Base-by-base conservation (phyloP, 805 yeast genomes). In the Metschnikowia arizonensis region DNA sequence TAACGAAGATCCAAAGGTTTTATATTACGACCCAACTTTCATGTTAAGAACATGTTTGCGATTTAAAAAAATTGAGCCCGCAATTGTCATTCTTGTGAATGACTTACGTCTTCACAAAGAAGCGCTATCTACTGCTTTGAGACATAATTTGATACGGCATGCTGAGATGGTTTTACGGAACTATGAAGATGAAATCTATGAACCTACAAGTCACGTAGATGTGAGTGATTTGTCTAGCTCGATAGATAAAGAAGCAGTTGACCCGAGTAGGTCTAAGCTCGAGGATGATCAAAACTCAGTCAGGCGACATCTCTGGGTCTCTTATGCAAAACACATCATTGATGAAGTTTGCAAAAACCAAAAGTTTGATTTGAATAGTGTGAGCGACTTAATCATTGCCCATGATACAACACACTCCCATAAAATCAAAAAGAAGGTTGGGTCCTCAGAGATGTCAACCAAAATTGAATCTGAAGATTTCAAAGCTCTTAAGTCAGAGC, bases 41-140 rank as follows among this genome's bases (percentile, higher is more conserved):
- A 77, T 90, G 3, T 62, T 93, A 26, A 70, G 97, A 45, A 60
- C 89, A 25, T 85, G 95, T 54, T 71, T 85, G 40, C 76, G 74
- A 45, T 75, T 77, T 57, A 62, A 76, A 9, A 80, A 78, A 47
- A 69, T 73, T 40, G 78, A 78, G 48, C 76, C 90, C 1, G 89
- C 96, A 0, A 80, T 88, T 8, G 74, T 77, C 47, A 74, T 93
- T n/a, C 81, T 85, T 54, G 78, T 93, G 1, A 69, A 78, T 41
- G 72, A 68, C 45, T 64, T 88, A 63, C 78, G 74, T 3, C 72
- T 85, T 37, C 86, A 75, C 58, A 95, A 88, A 49, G 89, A 86
- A 44, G 97, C 98, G 0, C 79, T 90, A 29, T 73, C 73, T 40
- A 61, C 93, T 45, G 91, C 97, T 0, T 66, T 93, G 37, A 73